phyloP scores from a whole-genome alignment of 768 basidiomycete genomes.

The Lanmaoa pseudosensibilis region DNA sequence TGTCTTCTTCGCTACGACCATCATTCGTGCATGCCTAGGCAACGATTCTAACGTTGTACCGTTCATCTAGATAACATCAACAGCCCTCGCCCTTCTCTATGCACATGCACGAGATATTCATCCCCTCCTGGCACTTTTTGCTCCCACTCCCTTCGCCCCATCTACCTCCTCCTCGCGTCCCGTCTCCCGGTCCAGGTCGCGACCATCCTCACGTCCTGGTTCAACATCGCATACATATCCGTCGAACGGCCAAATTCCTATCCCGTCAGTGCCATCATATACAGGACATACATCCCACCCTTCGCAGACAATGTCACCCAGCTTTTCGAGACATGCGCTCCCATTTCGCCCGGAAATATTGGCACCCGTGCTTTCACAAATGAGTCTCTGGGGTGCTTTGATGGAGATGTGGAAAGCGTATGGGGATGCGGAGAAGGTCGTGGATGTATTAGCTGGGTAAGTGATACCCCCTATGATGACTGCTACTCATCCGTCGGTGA shows the following conservation, averaged over 20 bases:
- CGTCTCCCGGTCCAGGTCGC: slow-evolving; percentile 22
- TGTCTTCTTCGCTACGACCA: background rate
- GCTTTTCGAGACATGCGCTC: background rate
- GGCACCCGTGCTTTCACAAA: slow-evolving; percentile 18
- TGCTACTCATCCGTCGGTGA: background rate
- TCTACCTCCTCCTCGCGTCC: slow-evolving; percentile 16
- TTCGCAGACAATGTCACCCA: too few relatives aligned
- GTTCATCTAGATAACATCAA: slow-evolving; percentile 25
- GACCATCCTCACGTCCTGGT: slow-evolving; percentile 24
- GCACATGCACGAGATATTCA: slow-evolving; percentile 25
- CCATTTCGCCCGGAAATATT: slow-evolving; percentile 20
- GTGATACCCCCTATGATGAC: slow-evolving; percentile 1
- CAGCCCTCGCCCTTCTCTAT: slow-evolving; percentile 31
- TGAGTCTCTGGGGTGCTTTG: slow-evolving; percentile 25
- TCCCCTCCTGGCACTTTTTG: slow-evolving; percentile 24
- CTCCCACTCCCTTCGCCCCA: slow-evolving; percentile 2
- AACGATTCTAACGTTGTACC: slow-evolving; percentile 20
- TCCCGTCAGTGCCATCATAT: slow-evolving; percentile 11
- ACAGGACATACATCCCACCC: slow-evolving; percentile 3
- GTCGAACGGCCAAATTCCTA: slow-evolving; percentile 5
- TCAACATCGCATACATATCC: slow-evolving; percentile 12
- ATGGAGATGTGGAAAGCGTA: slow-evolving; percentile 30
- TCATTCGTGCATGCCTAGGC: background rate
- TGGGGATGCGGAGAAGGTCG: slow-evolving; percentile 21
- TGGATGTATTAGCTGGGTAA: slow-evolving; percentile 28